These are phyloP conservation scores for Plectosphaerella cucumerina DNA, from an alignment of 2,329 filamentous ascomycete genomes.

Conservation along the genomic window DNA sequence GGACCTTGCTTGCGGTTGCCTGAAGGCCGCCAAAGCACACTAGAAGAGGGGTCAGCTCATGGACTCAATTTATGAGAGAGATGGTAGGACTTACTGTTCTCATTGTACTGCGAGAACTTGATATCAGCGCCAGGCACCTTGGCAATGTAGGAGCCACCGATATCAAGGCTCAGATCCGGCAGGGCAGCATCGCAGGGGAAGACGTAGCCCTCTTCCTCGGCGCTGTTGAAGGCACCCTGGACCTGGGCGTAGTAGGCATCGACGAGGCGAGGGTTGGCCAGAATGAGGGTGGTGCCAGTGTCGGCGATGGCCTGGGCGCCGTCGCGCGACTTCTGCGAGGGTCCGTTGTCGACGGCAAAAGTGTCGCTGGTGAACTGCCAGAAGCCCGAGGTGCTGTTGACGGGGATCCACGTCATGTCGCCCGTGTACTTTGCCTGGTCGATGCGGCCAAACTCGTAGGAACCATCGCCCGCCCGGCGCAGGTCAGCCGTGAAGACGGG, in stretches of 20 bases:
- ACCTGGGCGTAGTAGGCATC: constrained; percentile 45
- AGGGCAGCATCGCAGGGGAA: constrained; percentile 41
- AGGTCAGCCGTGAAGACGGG: constrained; percentile 71
- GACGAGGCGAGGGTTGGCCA: constrained; percentile 50
- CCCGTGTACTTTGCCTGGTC: constrained; percentile 61
- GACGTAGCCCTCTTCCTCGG: constrained; percentile 36
- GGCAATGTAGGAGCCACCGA: constrained; percentile 54
- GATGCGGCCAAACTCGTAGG: constrained; percentile 72
- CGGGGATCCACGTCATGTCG: constrained; percentile 54
- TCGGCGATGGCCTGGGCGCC: constrained; percentile 48
- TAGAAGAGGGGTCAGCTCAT: constrained; percentile 12
- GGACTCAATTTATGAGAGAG: neutral
- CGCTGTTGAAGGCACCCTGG: constrained; percentile 33
- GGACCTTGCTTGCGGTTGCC: constrained; percentile 47
- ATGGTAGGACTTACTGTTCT: constrained; percentile 40
- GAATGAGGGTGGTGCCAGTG: constrained; percentile 60
- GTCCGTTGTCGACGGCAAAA: constrained; percentile 48
- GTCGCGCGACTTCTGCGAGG: constrained; percentile 26
- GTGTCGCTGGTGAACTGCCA: constrained; percentile 61
- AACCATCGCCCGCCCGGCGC: constrained; percentile 53
- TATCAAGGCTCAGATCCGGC: constrained; percentile 48
- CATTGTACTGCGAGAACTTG: constrained; percentile 46
- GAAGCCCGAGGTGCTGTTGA: constrained; percentile 61
- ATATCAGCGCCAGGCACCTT: constrained; percentile 49
- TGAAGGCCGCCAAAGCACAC: constrained; percentile 68